Base-by-base conservation (phyloP, 2,329 filamentous ascomycete species). In the Sphaerostilbella broomeana region DNA sequence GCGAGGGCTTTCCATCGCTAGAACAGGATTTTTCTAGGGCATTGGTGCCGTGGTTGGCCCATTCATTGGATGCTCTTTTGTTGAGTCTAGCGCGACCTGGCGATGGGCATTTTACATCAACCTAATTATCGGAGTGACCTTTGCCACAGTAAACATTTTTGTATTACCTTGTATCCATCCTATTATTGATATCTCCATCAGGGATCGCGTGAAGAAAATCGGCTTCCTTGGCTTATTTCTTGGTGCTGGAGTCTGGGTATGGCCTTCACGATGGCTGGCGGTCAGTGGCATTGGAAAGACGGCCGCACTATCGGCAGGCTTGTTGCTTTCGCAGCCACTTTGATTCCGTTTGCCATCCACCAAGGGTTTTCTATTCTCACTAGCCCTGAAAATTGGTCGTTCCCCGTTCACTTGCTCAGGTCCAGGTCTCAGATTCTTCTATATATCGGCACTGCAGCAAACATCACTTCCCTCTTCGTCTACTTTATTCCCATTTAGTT, bases 101-200 rank as follows among this genome's bases (percentile, higher is more conserved):
- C 24, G 37, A 9, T 40, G 41, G 41, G 36, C 47, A 5, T 67
- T 69, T 40, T 79, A 78, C 46, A 70, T 77, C 56, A 77, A 77
- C 44, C 58, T 77, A 1, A 55, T 70, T 21, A 63, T 68, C 4
- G 36, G 36, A 13, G 41, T 16, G 6, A 31, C 19, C 17, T 40
- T 43, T 11, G 31, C 36, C 13, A 36, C 41, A n/a, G 25, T 43
- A 9, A 40, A 43, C 22, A 0, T 40, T 11, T 31, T 40, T 9
- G 26, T 29, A 15, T 21, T 43, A 15, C 41, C 41, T 8, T 6
- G 17, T 9, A 20, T 43, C 21, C 41, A 40, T 12, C 36, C 26
- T 11, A 19, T 6, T 19, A 19, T 13, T 29, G 53, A 16, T 11
- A 40, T 35, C 0, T 19, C 31, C 7, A 10, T 43, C 3, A 8